A percentile compares a stretch with the other conserved stretches of the same genome.
phyloP scores from a whole-genome alignment of 306 rosid genomes.

The apple (Malus domestica) region ASM211411v1 NC_041803.1:17117501-17118000 shows the following conservation, averaged over 20 bases:
- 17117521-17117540: slow-evolving; percentile 78
- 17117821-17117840: slow-evolving; percentile 75
- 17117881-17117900: slow-evolving; percentile 80
- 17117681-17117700: slow-evolving; percentile 64
- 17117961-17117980: slow-evolving; percentile 28
- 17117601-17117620: slow-evolving; percentile 59
- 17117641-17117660: slow-evolving; percentile 58
- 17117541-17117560: slow-evolving; percentile 27
- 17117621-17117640: slow-evolving; percentile 47
- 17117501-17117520: slow-evolving; percentile 70
- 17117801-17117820: slow-evolving; percentile 80
- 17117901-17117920: slow-evolving; percentile 65
- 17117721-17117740: slow-evolving; percentile 64
- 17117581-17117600: slow-evolving; percentile 55
- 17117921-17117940: slow-evolving; percentile 32
- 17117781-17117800: slow-evolving; percentile 83
- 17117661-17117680: slow-evolving; percentile 71
- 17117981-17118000: slow-evolving; percentile 26
- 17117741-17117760: slow-evolving; percentile 40
- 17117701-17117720: slow-evolving; percentile 90
- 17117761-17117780: slow-evolving; percentile 89
- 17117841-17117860: slow-evolving; percentile 74
- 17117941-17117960: slow-evolving; percentile 23
- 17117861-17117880: slow-evolving; percentile 64
- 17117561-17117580: slow-evolving; percentile 82